Evolutionary conservation across 371 early-diverging fungal genomes (phyloP).

Genomic region (Neoconidiobolus thromboides): DNA sequence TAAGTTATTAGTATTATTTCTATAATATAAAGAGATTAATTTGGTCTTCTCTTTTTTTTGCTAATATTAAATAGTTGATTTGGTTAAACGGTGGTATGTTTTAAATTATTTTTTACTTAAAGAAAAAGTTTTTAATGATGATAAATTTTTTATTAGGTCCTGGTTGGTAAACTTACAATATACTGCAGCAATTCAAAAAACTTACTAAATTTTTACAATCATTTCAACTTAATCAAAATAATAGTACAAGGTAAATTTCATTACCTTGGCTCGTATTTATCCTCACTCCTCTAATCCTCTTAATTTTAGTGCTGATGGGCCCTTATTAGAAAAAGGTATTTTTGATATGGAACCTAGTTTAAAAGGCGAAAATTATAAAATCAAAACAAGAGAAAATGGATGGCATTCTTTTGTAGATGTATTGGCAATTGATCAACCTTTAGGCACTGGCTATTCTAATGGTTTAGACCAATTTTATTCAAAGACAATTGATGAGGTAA

Average conservation of each 20-base stretch:
- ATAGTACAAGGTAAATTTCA: constrained; percentile 16
- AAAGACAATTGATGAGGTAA: constrained; percentile 1
- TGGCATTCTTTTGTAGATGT: constrained; percentile 57
- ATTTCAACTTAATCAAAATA: neutral
- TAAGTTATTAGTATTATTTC: no score
- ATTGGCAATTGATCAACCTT: constrained; percentile 68
- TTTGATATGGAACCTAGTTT: constrained; percentile 16
- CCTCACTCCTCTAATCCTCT: neutral
- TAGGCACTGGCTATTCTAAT: constrained; percentile 52
- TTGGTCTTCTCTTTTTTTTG: no score
- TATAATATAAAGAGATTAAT: no score
- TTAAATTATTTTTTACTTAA: neutral
- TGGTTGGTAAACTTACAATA: constrained; percentile 13
- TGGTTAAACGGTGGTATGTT: constrained; percentile 70
- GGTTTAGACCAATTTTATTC: constrained; percentile 3
- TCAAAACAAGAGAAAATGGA: constrained; percentile 29
- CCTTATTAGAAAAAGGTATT: constrained; percentile 63
- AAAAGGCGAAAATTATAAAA: constrained; percentile 24
- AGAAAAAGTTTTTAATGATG: neutral
- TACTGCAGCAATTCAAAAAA: neutral
- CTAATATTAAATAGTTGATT: constrained; percentile 27
- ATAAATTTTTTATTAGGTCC: constrained; percentile 10
- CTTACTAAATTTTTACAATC: neutral
- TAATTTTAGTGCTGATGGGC: constrained; percentile 55
- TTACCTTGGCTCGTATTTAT: neutral